These are phyloP conservation scores for Talaromyces sp. DNA, from an alignment of 2,329 filamentous ascomycete species.

Conservation along the genomic window DNA sequence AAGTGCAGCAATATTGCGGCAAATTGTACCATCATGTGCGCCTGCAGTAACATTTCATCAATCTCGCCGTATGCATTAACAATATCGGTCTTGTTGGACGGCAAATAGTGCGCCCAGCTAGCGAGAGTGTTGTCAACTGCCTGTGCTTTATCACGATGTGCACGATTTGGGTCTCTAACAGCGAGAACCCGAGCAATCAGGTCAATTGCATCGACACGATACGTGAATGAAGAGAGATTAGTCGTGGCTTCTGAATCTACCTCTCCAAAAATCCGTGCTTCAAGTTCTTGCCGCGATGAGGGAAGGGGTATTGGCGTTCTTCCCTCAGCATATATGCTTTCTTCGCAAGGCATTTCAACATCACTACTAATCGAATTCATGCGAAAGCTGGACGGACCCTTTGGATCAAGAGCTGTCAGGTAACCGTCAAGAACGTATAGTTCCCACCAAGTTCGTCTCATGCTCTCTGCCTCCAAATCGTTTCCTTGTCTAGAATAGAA, in stretches of 20 bases:
- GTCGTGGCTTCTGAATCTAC: not conserved
- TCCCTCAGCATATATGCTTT: conserved; percentile 52
- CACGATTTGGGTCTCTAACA: conserved; percentile 8
- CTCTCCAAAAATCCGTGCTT: conserved; percentile 9
- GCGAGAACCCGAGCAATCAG: conserved; percentile 68
- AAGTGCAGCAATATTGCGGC: conserved; percentile 11
- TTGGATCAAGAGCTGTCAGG: conserved; percentile 56
- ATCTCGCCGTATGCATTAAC: conserved; percentile 62
- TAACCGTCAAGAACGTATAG: conserved; percentile 72
- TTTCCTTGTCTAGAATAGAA: conserved; percentile 26
- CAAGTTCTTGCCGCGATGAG: conserved; percentile 6
- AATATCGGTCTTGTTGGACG: conserved; percentile 61
- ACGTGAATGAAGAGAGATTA: conserved; percentile 67
- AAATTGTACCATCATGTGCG: conserved; percentile 22
- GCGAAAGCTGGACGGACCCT: conserved; percentile 45
- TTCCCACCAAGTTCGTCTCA: conserved; percentile 81
- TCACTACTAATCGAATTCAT: conserved; percentile 64
- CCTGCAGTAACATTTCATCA: conserved; percentile 53
- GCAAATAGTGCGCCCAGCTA: conserved; percentile 73
- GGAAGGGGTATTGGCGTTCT: not conserved
- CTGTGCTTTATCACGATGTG: conserved; percentile 39
- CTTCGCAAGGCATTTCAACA: conserved; percentile 71
- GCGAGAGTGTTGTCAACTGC: conserved; percentile 49
- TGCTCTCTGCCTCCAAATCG: conserved; percentile 55
- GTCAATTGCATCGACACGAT: conserved; percentile 69